These are phyloP conservation scores for Orychophragmus violaceus DNA, from an alignment of 345 rosid genomes.

Conservation along the genomic window DNA sequence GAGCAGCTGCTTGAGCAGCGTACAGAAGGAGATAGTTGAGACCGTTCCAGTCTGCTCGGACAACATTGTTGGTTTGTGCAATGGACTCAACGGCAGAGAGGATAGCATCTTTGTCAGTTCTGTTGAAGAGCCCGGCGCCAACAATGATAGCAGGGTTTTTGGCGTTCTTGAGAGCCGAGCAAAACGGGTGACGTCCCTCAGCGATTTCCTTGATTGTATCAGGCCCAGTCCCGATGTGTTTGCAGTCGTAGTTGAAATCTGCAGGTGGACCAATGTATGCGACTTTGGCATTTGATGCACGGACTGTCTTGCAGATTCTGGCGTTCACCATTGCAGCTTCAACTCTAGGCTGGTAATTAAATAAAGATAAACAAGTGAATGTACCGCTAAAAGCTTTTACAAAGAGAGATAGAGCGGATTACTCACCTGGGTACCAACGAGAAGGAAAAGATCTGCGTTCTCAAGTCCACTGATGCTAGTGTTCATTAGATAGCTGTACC, in stretches of 20 bases:
- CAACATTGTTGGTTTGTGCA: conserved; percentile 59
- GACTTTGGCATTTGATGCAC: conserved; percentile 78
- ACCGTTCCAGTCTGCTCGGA: conserved; percentile 95
- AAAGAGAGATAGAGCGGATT: too few relatives aligned
- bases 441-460: conserved; percentile 87
- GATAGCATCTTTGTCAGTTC: conserved; percentile 72
- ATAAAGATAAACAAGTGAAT: too few relatives aligned
- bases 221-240: conserved; percentile 91
- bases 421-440: conserved; percentile 94
- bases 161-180: conserved; percentile 55
- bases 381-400: too few relatives aligned
- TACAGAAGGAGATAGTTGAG: conserved; percentile 72
- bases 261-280: conserved; percentile 78
- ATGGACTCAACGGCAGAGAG: conserved; percentile 69
- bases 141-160: conserved; percentile 88
- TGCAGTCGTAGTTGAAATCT: conserved; percentile 71
- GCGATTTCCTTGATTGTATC: conserved; percentile 72
- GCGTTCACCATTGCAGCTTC: conserved; percentile 99
- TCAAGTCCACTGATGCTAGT: conserved; percentile 83
- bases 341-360: conserved; percentile 93
- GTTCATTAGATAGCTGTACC: conserved; percentile 91
- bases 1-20: conserved; percentile 98
- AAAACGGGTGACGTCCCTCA: conserved; percentile 74
- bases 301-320: conserved; percentile 84
- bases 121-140: conserved; percentile 84